These are phyloP conservation scores for Phytophthora citricola DNA, from an alignment of 352 stramenopile species.

Conservation along the genomic window DNA sequence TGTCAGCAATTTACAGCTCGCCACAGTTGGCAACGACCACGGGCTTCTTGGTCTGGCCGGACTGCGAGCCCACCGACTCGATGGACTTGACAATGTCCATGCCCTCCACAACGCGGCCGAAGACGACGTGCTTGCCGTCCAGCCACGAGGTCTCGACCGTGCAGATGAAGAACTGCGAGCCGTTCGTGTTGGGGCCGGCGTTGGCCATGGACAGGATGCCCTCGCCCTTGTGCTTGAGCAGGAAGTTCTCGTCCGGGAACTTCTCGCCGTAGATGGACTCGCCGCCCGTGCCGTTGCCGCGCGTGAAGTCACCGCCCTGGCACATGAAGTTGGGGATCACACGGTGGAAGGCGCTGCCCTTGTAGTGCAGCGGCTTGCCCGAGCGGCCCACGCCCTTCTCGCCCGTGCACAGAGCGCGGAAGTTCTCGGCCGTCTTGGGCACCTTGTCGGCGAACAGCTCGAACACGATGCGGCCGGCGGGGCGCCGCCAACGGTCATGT, in stretches of 20 bases:
- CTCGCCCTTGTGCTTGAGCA: conserved; percentile 88
- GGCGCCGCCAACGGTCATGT: conserved; percentile 96
- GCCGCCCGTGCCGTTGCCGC: conserved; percentile 90
- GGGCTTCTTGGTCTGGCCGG: conserved; percentile 88
- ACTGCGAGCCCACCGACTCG: conserved; percentile 94
- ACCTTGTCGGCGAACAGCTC: conserved; percentile 90
- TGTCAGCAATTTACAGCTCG: conserved; percentile 68
- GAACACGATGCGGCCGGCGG: conserved; percentile 91
- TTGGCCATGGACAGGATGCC: conserved; percentile 97
- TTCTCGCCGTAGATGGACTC: conserved; percentile 96
- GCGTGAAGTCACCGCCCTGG: conserved; percentile 98
- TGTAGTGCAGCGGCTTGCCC: conserved; percentile 86
- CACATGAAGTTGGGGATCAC: conserved; percentile 96
- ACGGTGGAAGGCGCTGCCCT: conserved; percentile 92
- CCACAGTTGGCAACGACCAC: conserved; percentile 97
- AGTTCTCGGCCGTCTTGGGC: conserved; percentile 98
- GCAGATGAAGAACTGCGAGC: conserved; percentile 98
- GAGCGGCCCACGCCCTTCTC: conserved; percentile 92
- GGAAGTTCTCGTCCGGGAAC: conserved; percentile 98
- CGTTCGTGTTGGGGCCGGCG: conserved; percentile 96
- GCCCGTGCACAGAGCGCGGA: conserved; percentile 97
- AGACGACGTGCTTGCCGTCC: conserved; percentile 93
- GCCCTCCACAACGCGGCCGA: conserved; percentile 96
- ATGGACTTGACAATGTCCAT: conserved; percentile 99
- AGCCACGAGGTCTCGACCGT: conserved; percentile 92